Evolutionary conservation across 805 yeast species (phyloP), one percentile per base, ranked within the genome.

Genomic region (Yarrowia alimentaria): DNA sequence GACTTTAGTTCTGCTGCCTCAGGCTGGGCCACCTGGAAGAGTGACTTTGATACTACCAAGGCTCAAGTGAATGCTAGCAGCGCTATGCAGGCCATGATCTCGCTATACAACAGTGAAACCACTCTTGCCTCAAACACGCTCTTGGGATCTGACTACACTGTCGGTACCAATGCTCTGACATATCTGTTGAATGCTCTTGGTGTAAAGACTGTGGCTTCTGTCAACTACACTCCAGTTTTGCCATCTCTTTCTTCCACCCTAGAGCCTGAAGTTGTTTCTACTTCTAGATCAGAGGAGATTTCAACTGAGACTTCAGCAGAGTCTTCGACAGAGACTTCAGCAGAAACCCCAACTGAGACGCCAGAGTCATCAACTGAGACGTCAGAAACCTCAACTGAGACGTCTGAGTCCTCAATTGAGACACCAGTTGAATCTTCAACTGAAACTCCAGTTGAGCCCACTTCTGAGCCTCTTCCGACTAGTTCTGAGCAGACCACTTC

Each of bases 181-280:
- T 32, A 32, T n/a, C 8, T 32, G 22, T 24, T 32, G 9, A 19
- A 32, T n/a, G 35, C 24, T n/a, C 24, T 32, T 11, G 35, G 35
- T n/a, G n/a, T n/a, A n/a, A n/a, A n/a, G n/a, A n/a, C n/a, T n/a
- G n/a, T n/a, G n/a, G n/a, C n/a, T n/a, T n/a, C n/a, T n/a, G n/a
- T n/a, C n/a, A n/a, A n/a, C n/a, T n/a, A n/a, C n/a, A n/a, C n/a
- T n/a, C n/a, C n/a, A n/a, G n/a, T n/a, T n/a, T n/a, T n/a, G n/a
- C n/a, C n/a, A n/a, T n/a, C n/a, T n/a, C n/a, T n/a, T n/a, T n/a
- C n/a, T n/a, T n/a, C n/a, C n/a, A n/a, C n/a, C n/a, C n/a, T n/a
- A n/a, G n/a, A n/a, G n/a, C n/a, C n/a, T n/a, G n/a, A n/a, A n/a
- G n/a, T n/a, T n/a, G n/a, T n/a, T n/a, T n/a, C n/a, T n/a, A n/a